Conservation (phyloP, 176 grass and related monocot genomes). For the Carex cristatella region DNA sequence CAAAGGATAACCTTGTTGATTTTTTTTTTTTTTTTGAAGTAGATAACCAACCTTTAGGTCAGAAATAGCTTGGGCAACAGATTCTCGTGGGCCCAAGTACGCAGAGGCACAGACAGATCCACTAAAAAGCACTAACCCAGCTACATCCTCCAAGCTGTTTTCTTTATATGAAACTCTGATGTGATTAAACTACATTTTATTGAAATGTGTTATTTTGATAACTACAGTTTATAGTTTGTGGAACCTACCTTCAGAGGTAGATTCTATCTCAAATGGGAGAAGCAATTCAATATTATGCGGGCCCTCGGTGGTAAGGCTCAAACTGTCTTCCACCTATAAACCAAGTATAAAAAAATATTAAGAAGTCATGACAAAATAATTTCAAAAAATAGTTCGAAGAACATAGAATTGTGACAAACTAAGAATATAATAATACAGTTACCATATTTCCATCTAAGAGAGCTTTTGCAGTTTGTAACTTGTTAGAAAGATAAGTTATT, state of each 20-base stretch:
- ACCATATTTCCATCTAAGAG: constrained; percentile 69
- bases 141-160: constrained; percentile 67
- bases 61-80: constrained; percentile 75
- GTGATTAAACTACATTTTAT: neutral
- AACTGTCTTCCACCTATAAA: constrained; percentile 49
- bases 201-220: neutral
- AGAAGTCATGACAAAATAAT: neutral
- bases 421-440: constrained; percentile 5
- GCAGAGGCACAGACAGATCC: constrained; percentile 64
- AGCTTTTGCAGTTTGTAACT: constrained; percentile 69
- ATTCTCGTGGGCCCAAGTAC: constrained; percentile 76
- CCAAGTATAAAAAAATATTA: constrained; percentile 20
- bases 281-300: constrained; percentile 62
- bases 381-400: neutral
- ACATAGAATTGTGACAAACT: constrained; percentile 1
- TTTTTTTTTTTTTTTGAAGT: neutral
- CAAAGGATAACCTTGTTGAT: neutral
- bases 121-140: constrained; percentile 55
- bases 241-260: constrained; percentile 49
- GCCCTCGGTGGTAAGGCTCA: constrained; percentile 30
- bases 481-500: constrained; percentile 60
- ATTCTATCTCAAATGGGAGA: constrained; percentile 58
- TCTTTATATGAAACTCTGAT: constrained; percentile 43
- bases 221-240: neutral
- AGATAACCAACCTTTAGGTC: constrained; percentile 60